Conservation (phyloP, 2,329 filamentous ascomycete species). For the Sordariomycetes sp. region DNA sequence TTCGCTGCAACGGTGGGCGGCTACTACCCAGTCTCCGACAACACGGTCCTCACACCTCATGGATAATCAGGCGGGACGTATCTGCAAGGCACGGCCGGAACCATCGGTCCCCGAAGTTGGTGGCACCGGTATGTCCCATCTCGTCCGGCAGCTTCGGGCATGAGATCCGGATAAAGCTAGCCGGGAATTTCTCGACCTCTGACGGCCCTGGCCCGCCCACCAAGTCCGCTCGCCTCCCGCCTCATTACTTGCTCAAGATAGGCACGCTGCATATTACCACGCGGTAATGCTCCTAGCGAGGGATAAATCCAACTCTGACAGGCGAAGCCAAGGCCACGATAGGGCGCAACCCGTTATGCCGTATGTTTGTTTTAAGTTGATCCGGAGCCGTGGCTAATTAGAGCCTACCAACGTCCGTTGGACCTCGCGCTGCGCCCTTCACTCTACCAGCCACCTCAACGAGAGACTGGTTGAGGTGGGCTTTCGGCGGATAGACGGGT, state of each 20-base stretch:
- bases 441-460: too few relatives aligned
- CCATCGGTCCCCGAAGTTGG: neutral
- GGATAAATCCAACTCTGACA: conserved; percentile 1
- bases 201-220: neutral
- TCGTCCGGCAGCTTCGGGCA: neutral
- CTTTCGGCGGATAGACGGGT: too few relatives aligned
- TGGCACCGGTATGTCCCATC: neutral
- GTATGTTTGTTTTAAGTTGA: conserved; percentile 2
- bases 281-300: neutral
- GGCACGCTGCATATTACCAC: neutral
- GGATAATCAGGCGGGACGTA: neutral
- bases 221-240: neutral
- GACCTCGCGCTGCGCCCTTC: too few relatives aligned
- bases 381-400: conserved; percentile 1
- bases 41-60: neutral
- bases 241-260: too few relatives aligned
- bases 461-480: too few relatives aligned
- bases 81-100: conserved; percentile 2
- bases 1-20: neutral
- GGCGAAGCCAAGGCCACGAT: neutral
- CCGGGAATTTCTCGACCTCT: neutral
- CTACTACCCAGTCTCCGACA: neutral
- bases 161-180: conserved; percentile 1
- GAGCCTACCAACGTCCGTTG: neutral
- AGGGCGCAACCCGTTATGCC: neutral